Conservation (phyloP, 192 early-diverging fungal species). For the Coemansia sp. region DNA sequence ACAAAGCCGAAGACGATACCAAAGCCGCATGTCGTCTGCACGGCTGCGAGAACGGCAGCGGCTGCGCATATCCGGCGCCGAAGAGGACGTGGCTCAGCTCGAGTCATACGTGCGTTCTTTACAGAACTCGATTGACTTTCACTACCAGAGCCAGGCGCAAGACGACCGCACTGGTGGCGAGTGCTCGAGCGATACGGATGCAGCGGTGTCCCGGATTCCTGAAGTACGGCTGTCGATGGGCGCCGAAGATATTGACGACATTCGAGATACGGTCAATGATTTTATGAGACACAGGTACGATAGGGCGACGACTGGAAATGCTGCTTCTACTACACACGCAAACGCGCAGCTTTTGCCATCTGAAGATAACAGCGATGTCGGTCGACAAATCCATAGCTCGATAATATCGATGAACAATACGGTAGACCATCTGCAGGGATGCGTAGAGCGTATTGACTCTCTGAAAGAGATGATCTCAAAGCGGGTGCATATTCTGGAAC, state of each 20-base stretch:
- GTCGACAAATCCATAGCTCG: conserved; percentile 4
- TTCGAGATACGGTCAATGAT: conserved; percentile 3
- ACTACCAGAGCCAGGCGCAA: conserved; percentile 5
- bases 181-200: neutral
- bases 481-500: conserved; percentile 14
- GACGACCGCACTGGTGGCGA: neutral
- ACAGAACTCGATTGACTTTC: conserved; percentile 15
- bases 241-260: conserved; percentile 2
- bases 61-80: conserved; percentile 10
- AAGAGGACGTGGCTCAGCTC: conserved; percentile 22
- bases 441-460: conserved; percentile 29
- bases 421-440: conserved; percentile 21
- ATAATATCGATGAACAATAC: conserved; percentile 16
- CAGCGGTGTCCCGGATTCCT: neutral
- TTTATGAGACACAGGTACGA: conserved; percentile 1
- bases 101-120: conserved; percentile 25
- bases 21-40: conserved; percentile 46
- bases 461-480: conserved; percentile 20
- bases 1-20: conserved; percentile 42
- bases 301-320: neutral
- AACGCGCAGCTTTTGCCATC: neutral
- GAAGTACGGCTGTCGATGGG: neutral
- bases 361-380: neutral
- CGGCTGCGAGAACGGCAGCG: conserved; percentile 49
- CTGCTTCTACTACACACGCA: too few relatives aligned